Conservation (phyloP, 176 grass and related monocot species). For the Ananas comosus region DNA sequence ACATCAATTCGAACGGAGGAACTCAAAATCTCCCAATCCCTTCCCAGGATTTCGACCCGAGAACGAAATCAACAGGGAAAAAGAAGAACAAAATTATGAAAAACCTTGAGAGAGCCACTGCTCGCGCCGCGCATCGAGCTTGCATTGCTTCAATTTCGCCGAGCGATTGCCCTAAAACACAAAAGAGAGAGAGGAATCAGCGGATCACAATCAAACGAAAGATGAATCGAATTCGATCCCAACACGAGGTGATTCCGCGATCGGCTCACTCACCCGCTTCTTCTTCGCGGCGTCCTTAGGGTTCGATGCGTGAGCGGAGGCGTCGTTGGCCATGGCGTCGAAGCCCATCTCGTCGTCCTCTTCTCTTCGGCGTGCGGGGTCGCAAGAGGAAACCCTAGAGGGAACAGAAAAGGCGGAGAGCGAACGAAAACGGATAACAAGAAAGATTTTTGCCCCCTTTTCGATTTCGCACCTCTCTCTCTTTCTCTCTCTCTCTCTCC, state of each 20-base stretch:
- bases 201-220: conserved; percentile 1
- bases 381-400: background rate
- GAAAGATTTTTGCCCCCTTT: background rate
- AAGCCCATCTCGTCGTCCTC: conserved; percentile 34
- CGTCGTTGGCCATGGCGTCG: conserved; percentile 42
- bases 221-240: conserved; percentile 19
- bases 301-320: conserved; percentile 13
- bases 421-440: conserved; percentile 7
- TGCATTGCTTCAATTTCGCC: conserved; percentile 96
- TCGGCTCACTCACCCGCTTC: conserved; percentile 43
- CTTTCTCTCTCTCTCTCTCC: too few relatives aligned
- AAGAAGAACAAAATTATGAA: background rate
- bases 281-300: conserved; percentile 58
- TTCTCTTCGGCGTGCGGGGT: background rate
- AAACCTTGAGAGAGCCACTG: conserved; percentile 99
- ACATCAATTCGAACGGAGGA: conserved; percentile 4
- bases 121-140: conserved; percentile 86
- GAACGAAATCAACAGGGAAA: too few relatives aligned
- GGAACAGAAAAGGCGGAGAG: background rate
- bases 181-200: background rate
- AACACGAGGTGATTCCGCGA: background rate
- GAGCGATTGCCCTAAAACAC: conserved; percentile 54
- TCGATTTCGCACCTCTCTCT: background rate
- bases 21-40: conserved; percentile 13
- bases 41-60: background rate